Percentiles rank a stretch among this genome's conserved stretches.
Evolutionary conservation across 2,329 filamentous ascomycete genomes (phyloP).

Genomic region (Diplodia seriata): DNA sequence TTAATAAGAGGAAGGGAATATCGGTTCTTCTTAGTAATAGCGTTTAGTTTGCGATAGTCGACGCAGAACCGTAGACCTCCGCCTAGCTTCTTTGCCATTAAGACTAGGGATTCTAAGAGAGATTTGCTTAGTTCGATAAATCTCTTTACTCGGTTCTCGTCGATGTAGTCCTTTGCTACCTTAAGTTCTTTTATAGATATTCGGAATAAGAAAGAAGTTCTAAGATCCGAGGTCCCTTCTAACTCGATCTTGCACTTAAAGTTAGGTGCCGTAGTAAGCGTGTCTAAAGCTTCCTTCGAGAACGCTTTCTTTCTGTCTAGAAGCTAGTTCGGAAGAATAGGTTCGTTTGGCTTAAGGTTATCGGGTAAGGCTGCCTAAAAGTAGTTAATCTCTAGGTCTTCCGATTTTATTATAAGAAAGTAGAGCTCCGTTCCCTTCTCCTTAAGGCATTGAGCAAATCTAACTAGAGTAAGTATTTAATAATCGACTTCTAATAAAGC

Average conservation of each 20-base stretch:
- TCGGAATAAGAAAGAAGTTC: not conserved
- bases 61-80: not conserved
- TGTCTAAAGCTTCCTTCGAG: not conserved
- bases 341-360: no score
- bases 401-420: no score
- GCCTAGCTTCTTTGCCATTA: not conserved
- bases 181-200: conserved; percentile 6
- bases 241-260: not conserved
- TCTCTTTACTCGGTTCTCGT: not conserved
- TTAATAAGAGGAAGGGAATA: not conserved
- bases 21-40: conserved; percentile 3
- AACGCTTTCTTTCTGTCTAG: no score
- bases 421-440: no score
- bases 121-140: conserved; percentile 5
- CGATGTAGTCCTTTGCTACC: not conserved
- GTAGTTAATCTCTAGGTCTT: no score
- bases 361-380: no score
- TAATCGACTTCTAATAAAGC: no score
- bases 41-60: conserved; percentile 8
- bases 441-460: no score
- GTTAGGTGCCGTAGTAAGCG: not conserved
- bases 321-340: no score
- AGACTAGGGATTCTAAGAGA: not conserved
- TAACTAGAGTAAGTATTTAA: no score
- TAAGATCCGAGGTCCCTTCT: not conserved